Conservation (phyloP, 306 rosid genomes). For the Elaeagnus macrophylla region DNA sequence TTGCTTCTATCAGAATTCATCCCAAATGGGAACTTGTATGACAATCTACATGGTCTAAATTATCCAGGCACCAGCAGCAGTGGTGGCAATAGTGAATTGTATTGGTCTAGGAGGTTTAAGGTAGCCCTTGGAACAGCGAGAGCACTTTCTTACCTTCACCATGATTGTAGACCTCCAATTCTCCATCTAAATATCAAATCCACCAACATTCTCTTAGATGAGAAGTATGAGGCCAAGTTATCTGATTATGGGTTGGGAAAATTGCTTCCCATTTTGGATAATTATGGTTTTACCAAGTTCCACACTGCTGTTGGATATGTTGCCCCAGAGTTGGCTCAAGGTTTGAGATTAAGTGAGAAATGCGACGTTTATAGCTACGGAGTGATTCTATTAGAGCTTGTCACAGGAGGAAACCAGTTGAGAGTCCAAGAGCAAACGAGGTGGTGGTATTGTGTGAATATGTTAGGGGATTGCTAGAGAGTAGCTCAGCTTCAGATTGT, state of each 20-base stretch:
- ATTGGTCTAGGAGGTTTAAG: constrained; percentile 76
- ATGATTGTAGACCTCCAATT: constrained; percentile 81
- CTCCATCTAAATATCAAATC: constrained; percentile 97
- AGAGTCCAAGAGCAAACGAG: constrained; percentile 71
- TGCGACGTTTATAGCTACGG: constrained; percentile 95
- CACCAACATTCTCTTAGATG: constrained; percentile 78
- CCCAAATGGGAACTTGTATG: constrained; percentile 73
- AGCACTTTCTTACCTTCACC: constrained; percentile 90
- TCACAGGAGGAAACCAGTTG: constrained; percentile 92
- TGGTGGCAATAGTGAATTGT: constrained; percentile 46
- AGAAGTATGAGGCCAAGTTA: constrained; percentile 68
- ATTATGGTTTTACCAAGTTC: constrained; percentile 64
- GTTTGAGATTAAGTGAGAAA: constrained; percentile 79
- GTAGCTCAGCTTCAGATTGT: constrained; percentile 68
- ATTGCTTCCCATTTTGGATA: constrained; percentile 84
- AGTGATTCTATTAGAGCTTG: constrained; percentile 85
- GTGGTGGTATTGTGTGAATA: constrained; percentile 89
- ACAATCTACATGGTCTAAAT: constrained; percentile 65
- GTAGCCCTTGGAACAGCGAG: constrained; percentile 86
- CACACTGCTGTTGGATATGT: constrained; percentile 87
- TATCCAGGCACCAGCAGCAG: constrained; percentile 84
- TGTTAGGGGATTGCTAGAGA: constrained; percentile 64
- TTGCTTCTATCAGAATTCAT: constrained; percentile 81
- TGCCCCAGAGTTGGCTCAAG: constrained; percentile 92
- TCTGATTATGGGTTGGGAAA: constrained; percentile 88